These are phyloP conservation scores for Pelargonium nanum DNA, from an alignment of 345 rosid species.

Conservation along the genomic window DNA sequence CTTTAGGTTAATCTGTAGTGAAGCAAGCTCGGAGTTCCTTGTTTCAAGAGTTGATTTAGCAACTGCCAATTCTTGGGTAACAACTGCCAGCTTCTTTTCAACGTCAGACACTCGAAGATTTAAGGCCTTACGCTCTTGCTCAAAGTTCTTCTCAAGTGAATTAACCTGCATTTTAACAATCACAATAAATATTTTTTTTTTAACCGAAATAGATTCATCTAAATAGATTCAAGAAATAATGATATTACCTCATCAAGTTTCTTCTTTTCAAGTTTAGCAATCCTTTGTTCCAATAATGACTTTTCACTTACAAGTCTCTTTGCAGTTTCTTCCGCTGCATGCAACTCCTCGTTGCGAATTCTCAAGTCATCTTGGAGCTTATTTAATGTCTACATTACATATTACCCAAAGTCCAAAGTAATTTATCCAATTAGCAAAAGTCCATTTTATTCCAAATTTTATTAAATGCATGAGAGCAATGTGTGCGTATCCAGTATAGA, in stretches of 20 bases:
- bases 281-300: conserved; percentile 44
- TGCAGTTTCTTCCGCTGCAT: conserved; percentile 35
- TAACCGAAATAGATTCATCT: neutral
- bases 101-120: conserved; percentile 56
- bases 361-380: conserved; percentile 62
- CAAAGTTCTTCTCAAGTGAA: conserved; percentile 39
- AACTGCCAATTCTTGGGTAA: conserved; percentile 37
- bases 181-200: neutral
- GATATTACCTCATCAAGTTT: conserved; percentile 60
- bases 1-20: conserved; percentile 56
- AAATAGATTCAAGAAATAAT: too few relatives aligned
- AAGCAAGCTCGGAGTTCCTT: conserved; percentile 40
- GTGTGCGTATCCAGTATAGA: too few relatives aligned
- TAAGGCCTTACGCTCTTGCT: conserved; percentile 52
- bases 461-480: too few relatives aligned
- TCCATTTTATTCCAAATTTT: too few relatives aligned
- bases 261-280: conserved; percentile 47
- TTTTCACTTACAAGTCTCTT: conserved; percentile 51
- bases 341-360: conserved; percentile 47
- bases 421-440: neutral
- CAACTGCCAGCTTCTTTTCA: conserved; percentile 49
- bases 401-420: conserved; percentile 13
- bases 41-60: conserved; percentile 44
- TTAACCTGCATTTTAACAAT: conserved; percentile 33
- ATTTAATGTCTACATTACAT: conserved; percentile 28